Evolutionary conservation across 1,284 basidiomycete species (phyloP).

Genomic region (Leccinum subatratum): DNA sequence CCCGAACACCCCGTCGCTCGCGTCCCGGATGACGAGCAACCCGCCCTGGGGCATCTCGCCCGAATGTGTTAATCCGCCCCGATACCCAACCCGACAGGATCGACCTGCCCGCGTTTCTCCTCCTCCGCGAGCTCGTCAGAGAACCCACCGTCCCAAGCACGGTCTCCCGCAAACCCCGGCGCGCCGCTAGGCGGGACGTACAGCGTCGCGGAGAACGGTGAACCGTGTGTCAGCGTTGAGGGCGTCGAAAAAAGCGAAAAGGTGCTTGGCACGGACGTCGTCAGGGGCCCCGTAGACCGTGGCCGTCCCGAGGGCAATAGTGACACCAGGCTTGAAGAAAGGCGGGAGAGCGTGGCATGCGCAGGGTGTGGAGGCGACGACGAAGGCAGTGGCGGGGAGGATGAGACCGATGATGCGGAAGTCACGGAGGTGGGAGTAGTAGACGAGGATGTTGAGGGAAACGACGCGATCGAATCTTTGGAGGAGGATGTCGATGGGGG

Average conservation of each 20-base stretch:
- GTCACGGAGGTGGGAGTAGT: not conserved
- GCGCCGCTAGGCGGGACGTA: slow-evolving; percentile 71
- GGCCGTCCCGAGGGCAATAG: slow-evolving; percentile 23
- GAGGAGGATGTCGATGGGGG: slow-evolving; percentile 23
- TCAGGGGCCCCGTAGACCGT: slow-evolving; percentile 5
- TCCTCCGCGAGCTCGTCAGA: slow-evolving; percentile 38
- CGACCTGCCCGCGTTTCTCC: slow-evolving; percentile 22
- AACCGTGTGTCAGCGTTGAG: slow-evolving; percentile 38
- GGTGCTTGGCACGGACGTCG: slow-evolving; percentile 5
- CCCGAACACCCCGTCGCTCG: slow-evolving; percentile 66
- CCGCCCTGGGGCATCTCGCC: slow-evolving; percentile 36
- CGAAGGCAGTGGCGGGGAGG: not conserved
- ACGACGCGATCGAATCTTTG: slow-evolving; percentile 8
- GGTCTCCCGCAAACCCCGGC: slow-evolving; percentile 68
- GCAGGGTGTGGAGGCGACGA: slow-evolving; percentile 14
- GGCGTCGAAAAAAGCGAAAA: slow-evolving; percentile 6
- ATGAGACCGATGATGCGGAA: not conserved
- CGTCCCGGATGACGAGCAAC: slow-evolving; percentile 59
- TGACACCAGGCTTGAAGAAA: slow-evolving; percentile 29
- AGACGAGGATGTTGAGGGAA: not conserved
- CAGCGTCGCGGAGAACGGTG: slow-evolving; percentile 55
- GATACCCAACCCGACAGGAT: slow-evolving; percentile 20
- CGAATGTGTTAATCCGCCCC: slow-evolving; percentile 18
- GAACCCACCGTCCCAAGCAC: slow-evolving; percentile 52
- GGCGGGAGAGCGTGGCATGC: slow-evolving; percentile 27